Evolutionary conservation across 805 yeast genomes (phyloP), one percentile per base, ranked within the genome.

Genomic region (Starmerella apis): DNA sequence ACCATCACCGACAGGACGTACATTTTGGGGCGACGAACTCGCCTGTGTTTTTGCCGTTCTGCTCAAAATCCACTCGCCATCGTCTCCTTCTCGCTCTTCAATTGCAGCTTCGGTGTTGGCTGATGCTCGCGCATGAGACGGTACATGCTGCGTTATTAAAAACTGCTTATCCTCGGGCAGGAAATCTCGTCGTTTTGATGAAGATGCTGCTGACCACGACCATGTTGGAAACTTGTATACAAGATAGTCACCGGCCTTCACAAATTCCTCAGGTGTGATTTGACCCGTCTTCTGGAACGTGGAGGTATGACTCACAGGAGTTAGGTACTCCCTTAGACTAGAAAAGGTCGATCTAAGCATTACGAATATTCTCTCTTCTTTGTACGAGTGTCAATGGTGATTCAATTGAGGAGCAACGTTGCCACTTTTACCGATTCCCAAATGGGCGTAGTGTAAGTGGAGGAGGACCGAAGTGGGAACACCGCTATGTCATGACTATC

Each of bases 151-250:
- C 0, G 96, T 87, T 3, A 92, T 84, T 37, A 92, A 68, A 57
- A 75, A 85, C 68, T 92, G 98, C 67, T 86, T 92, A 57, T 85
- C 88, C 1, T 69, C 68, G 0, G 98, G 98, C 52, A 92, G 68
- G 59, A 86, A 92, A 54, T 78, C 82, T 55, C 80, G 76, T 43
- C 63, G 68, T 56, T 72, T 75, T 8, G 74, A 69, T 13, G 71
- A 66, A 14, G 82, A 76, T 1, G 82, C 79, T 3, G 77, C 69
- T 2, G 58, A 59, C 98, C 98, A 92, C 54, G 80, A 79, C 98
- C 98, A 92, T 0, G 97, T 92, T 2, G 98, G 97, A 64, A 92
- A 92, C 71, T 83, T 85, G 66, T 79, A 81, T 28, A 81, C 88
- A 51, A 92, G 69, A 65, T 86, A 92, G 65, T 92, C 96, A 20